phyloP scores from a whole-genome alignment of 495 filamentous ascomycete species.

The Penicillium manginii region DNA sequence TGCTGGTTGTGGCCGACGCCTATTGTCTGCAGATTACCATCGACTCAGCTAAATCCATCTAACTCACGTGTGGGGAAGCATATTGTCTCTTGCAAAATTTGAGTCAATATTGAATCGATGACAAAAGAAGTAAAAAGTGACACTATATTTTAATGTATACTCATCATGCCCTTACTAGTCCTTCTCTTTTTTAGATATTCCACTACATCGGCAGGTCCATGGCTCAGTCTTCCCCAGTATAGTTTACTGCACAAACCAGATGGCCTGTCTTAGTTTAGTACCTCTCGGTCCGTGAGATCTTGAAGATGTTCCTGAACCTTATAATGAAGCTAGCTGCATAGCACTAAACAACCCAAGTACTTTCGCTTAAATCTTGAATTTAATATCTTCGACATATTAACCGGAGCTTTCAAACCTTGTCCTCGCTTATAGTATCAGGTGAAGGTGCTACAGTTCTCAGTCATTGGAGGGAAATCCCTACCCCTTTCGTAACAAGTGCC shows the following conservation, averaged over 20 bases:
- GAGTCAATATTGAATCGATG: background rate
- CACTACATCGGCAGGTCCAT: no score
- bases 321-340: background rate
- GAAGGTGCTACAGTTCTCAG: background rate
- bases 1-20: background rate
- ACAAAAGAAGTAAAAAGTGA: no score
- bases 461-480: slow-evolving; percentile 16
- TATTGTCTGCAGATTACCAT: background rate
- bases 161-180: no score
- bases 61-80: no score
- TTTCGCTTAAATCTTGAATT: background rate
- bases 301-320: background rate
- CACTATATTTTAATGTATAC: no score
- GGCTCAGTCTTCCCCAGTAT: no score
- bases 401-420: background rate
- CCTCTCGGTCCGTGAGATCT: background rate
- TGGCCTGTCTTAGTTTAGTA: no score
- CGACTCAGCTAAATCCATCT: no score
- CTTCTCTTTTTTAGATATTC: no score
- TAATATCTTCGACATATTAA: slow-evolving; percentile 6
- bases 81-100: background rate
- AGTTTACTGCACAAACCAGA: no score
- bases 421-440: background rate
- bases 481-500: background rate
- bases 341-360: background rate